Base-by-base conservation (phyloP, 1,139 yeast genomes). In the Citeromyces siamensis region DNA sequence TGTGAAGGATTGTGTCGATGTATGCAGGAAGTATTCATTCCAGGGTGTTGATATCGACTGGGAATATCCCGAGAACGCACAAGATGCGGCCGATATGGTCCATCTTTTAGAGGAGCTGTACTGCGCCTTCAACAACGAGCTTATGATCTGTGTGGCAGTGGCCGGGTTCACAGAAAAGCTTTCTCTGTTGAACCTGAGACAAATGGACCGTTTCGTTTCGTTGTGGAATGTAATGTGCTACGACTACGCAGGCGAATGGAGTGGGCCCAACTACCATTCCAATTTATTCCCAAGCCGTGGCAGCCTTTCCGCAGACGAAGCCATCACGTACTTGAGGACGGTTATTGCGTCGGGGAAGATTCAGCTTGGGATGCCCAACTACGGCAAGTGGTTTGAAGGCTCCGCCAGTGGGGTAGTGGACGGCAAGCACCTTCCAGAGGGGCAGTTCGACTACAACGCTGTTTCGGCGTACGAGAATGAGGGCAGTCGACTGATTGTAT, bases 1-100 rank as follows among this genome's bases (percentile, higher is more conserved):
- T 54, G 71, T 75, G 3, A 41, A 49, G 1, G 62, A 79, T 2
- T 61, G 77, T 1, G 62, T 70, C 1, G 55, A 56, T 0, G 55
- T 71, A 22, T 62, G 84, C 48, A 44, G 56, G 3, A 58, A 64
- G 37, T 68, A 74, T 49, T 80, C 83, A 0, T 75, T 90, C 48
- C 97, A 90, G 53, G 97, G 98, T 0, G 62, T 90, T 36, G 98
- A 90, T 53, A 59, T 90, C 26, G 98, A 90, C 56, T 90, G 96
- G 96, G 98, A 90, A 53, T 88, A 79, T 46, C 95, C 96, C 0
- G 52, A 58, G 17, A 63, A 56, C 32, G 46, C 48, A 3, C 46
- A 52, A 1, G 78, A 83, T 42, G 73, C 75, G 1, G 39, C 46
- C 1, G 52, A 54, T 35, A 66, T 76, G 41, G 62, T 71, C 1